These are phyloP conservation scores for Solanum dulcamara DNA, from an alignment of 257 asterid species.

Conservation along the genomic window DNA sequence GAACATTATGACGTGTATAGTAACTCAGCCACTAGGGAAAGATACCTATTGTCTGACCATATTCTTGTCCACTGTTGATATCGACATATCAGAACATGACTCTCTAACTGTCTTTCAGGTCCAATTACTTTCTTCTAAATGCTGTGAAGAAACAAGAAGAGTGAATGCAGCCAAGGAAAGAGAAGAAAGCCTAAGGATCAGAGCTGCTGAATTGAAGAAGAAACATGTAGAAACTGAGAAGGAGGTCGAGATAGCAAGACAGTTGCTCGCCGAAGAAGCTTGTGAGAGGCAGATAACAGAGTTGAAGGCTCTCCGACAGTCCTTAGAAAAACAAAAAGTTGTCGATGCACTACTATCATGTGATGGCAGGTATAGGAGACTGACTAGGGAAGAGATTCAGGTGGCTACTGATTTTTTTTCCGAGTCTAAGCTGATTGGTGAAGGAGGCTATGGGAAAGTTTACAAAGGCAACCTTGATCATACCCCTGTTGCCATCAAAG, in stretches of 20 bases:
- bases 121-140: constrained; percentile 59
- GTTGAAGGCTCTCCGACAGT: constrained; percentile 38
- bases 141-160: constrained; percentile 54
- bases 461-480: constrained; percentile 79
- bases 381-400: constrained; percentile 51
- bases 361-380: constrained; percentile 71
- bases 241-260: constrained; percentile 52
- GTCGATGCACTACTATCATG: constrained; percentile 40
- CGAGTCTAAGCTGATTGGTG: constrained; percentile 54
- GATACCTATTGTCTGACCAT: neutral
- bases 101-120: constrained; percentile 30
- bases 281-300: constrained; percentile 68
- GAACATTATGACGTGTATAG: neutral
- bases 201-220: constrained; percentile 47
- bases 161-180: constrained; percentile 59
- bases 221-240: constrained; percentile 62
- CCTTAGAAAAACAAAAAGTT: constrained; percentile 49
- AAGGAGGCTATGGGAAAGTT: constrained; percentile 82
- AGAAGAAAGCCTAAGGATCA: constrained; percentile 49
- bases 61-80: neutral
- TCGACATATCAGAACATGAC: neutral
- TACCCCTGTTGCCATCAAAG: constrained; percentile 66
- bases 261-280: constrained; percentile 45
- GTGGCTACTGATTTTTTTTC: constrained; percentile 54
- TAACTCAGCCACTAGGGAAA: neutral